phyloP scores from a whole-genome alignment of 306 rosid genomes.

The Acacia acuminata region DNA sequence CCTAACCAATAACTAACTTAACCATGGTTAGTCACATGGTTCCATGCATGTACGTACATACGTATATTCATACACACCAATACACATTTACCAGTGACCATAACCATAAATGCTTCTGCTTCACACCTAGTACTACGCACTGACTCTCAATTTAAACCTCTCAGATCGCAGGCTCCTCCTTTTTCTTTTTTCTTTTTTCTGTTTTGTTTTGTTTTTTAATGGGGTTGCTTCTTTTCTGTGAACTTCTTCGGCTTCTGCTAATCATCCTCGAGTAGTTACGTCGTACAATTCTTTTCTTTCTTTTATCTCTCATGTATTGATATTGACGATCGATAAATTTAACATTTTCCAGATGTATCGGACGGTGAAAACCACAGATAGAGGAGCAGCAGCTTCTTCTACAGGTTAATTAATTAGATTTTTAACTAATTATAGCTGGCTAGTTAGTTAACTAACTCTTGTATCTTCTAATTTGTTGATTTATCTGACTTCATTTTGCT shows the following conservation, averaged over 20 bases:
- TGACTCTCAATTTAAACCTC: conserved; percentile 39
- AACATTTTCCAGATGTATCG: conserved; percentile 82
- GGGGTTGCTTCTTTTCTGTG: not conserved
- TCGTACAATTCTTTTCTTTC: not conserved
- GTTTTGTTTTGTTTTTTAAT: not conserved
- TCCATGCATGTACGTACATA: conserved; percentile 39
- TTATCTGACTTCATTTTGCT: not conserved
- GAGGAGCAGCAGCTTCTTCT: conserved; percentile 80
- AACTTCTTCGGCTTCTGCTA: conserved; percentile 10
- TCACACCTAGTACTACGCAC: conserved; percentile 39
- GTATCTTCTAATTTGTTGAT: conserved; percentile 1
- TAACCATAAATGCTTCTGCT: conserved; percentile 56
- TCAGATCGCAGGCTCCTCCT: not conserved
- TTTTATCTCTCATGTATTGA: not conserved
- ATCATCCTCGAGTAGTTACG: not conserved
- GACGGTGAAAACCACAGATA: conserved; percentile 93
- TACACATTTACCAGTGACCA: conserved; percentile 19
- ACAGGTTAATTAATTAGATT: conserved; percentile 52
- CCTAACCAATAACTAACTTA: conserved; percentile 44
- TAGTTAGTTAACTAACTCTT: not conserved
- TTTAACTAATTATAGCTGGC: not conserved
- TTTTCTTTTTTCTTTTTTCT: not conserved
- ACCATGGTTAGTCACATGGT: conserved; percentile 70
- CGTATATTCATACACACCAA: not conserved
- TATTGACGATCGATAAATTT: conserved; percentile 7